phyloP scores from a whole-genome alignment of 805 yeast species.

The Saccharomycopsis lassenensis region DNA sequence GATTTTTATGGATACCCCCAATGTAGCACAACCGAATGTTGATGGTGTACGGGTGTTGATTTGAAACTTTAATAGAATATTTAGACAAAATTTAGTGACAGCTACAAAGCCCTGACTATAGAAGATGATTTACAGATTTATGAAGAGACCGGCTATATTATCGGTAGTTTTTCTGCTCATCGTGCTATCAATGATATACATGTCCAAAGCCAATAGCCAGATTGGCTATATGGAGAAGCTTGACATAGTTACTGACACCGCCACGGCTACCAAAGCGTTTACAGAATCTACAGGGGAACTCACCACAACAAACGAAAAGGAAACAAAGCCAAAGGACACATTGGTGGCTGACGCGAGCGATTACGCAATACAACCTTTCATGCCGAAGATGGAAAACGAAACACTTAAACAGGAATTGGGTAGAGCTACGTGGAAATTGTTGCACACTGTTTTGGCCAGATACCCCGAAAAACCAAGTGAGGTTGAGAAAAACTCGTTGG shows the following conservation, averaged over 20 bases:
- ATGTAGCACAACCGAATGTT: no score
- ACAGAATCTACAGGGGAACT: slow-evolving; percentile 1
- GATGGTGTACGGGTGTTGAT: no score
- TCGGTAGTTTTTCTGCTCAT: slow-evolving; percentile 9
- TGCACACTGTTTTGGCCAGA: slow-evolving; percentile 86
- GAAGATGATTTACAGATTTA: slow-evolving; percentile 6
- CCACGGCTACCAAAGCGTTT: not conserved
- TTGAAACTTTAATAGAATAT: no score
- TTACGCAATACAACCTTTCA: slow-evolving; percentile 38
- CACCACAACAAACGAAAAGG: not conserved
- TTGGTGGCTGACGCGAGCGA: not conserved
- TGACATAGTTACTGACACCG: slow-evolving; percentile 3
- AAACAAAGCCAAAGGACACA: not conserved
- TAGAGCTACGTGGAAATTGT: slow-evolving; percentile 78
- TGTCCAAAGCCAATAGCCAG: slow-evolving; percentile 14
- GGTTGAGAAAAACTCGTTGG: slow-evolving; percentile 52
- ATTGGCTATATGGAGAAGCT: slow-evolving; percentile 1
- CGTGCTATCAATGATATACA: slow-evolving; percentile 11
- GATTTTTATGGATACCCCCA: no score
- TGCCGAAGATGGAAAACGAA: slow-evolving; percentile 92
- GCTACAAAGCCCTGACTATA: no score
- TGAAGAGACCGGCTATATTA: slow-evolving; percentile 9
- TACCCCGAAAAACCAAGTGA: slow-evolving; percentile 74
- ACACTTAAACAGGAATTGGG: slow-evolving; percentile 67
- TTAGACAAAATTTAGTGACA: no score